Evolutionary conservation across 1,284 basidiomycete species (phyloP).

Genomic region (Megacollybia platyphylla): DNA sequence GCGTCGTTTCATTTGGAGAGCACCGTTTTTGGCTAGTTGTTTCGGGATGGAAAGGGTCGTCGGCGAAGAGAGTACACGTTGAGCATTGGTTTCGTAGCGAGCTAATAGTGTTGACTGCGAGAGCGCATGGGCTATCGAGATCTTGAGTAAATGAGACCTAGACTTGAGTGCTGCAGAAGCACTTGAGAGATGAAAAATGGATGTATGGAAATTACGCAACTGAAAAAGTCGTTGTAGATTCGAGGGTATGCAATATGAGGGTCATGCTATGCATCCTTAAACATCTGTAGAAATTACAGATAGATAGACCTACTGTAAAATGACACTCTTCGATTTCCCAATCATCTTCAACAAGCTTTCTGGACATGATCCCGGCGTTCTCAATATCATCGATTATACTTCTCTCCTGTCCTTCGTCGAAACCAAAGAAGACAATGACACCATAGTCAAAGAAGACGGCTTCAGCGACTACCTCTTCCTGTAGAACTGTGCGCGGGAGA

Average conservation of each 20-base stretch:
- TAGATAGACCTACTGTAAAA: slow-evolving; percentile 45
- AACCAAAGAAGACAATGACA: slow-evolving; percentile 82
- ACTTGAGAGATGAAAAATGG: slow-evolving; percentile 3
- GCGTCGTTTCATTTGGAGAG: slow-evolving; percentile 64
- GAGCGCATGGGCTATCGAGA: slow-evolving; percentile 89
- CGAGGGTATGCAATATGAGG: slow-evolving; percentile 73
- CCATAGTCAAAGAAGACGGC: slow-evolving; percentile 81
- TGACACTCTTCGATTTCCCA: slow-evolving; percentile 91
- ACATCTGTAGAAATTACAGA: background rate
- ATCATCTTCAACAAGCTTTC: slow-evolving; percentile 48
- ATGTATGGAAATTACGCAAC: slow-evolving; percentile 24
- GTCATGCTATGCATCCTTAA: slow-evolving; percentile 53
- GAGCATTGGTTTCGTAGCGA: slow-evolving; percentile 77
- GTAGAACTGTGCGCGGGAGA: slow-evolving; percentile 5
- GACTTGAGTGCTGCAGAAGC: slow-evolving; percentile 66
- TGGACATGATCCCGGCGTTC: slow-evolving; percentile 54
- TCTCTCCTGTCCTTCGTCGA: slow-evolving; percentile 64
- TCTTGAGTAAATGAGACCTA: slow-evolving; percentile 72
- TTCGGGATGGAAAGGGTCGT: slow-evolving; percentile 72
- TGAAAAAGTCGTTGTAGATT: slow-evolving; percentile 90
- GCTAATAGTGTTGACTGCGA: slow-evolving; percentile 90
- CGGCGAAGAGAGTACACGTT: slow-evolving; percentile 70
- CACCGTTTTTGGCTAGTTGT: slow-evolving; percentile 73
- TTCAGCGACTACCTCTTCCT: slow-evolving; percentile 56
- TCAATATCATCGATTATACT: slow-evolving; percentile 75